Conservation (phyloP, 2,329 filamentous ascomycete genomes). For the Paradendryphiella salina region DNA sequence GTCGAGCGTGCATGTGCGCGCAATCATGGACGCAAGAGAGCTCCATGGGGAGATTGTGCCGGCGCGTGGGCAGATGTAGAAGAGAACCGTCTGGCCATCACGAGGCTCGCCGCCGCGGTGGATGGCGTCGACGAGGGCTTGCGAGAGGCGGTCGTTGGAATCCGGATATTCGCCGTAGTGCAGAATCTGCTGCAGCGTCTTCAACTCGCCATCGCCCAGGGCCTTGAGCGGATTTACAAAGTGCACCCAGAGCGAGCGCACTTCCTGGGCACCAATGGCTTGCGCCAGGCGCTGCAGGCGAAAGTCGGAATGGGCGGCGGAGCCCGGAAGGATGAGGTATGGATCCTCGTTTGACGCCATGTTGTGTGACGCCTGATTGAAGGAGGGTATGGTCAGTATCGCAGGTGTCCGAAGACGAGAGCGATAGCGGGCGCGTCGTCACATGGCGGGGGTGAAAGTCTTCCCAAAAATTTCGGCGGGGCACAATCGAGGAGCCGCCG, state of each 20-base stretch:
- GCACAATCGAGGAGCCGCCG: neutral
- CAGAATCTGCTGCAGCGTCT: constrained; percentile 62
- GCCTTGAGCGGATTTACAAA: constrained; percentile 52
- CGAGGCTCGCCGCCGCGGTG: constrained; percentile 54
- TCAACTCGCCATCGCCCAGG: constrained; percentile 52
- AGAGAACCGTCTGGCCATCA: constrained; percentile 59
- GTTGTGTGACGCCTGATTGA: constrained; percentile 18
- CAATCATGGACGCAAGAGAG: constrained; percentile 92
- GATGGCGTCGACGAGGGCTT: constrained; percentile 52
- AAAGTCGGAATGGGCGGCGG: constrained; percentile 59
- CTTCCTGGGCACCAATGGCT: constrained; percentile 52
- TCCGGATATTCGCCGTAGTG: constrained; percentile 61
- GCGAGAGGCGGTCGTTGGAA: constrained; percentile 50
- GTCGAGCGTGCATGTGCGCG: constrained; percentile 84
- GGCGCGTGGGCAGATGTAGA: constrained; percentile 78
- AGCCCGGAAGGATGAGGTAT: constrained; percentile 55
- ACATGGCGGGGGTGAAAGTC: constrained; percentile 16
- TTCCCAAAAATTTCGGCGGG: constrained; percentile 21
- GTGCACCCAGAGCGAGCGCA: constrained; percentile 57
- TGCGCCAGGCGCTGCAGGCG: constrained; percentile 52
- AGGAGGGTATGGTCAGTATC: constrained; percentile 14
- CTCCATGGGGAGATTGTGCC: constrained; percentile 93
- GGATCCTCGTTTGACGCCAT: constrained; percentile 42
- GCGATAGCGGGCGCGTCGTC: constrained; percentile 10
- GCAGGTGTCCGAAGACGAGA: constrained; percentile 25